Percentiles rank a stretch among this genome's conserved stretches.
Evolutionary conservation across 176 grass and related monocot species (phyloP).

Genomic region (Carex scoparia): DNA sequence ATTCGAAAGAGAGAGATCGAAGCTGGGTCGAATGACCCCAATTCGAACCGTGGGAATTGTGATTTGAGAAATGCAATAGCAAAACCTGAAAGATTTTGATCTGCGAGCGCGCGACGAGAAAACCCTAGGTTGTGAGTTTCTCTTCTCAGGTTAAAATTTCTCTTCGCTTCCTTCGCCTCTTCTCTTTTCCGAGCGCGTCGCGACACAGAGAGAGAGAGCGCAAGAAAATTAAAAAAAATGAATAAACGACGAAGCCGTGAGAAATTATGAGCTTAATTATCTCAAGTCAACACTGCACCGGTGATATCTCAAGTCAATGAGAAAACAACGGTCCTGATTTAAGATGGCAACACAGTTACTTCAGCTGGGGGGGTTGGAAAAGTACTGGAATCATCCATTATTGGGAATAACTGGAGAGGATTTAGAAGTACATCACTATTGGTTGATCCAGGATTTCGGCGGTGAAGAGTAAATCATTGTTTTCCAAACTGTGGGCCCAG

Average conservation of each 20-base stretch:
- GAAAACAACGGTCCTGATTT: neutral
- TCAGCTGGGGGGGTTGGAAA: neutral
- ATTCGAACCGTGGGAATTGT: neutral
- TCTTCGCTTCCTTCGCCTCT: neutral
- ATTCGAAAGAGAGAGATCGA: conserved; percentile 33
- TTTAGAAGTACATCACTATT: neutral
- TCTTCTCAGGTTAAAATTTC: neutral
- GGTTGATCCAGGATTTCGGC: conserved; percentile 9
- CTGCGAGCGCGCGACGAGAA: conserved; percentile 21
- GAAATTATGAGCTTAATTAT: conserved; percentile 3
- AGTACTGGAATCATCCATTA: neutral
- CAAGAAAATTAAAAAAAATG: neutral
- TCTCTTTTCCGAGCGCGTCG: conserved; percentile 25
- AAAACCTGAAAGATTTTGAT: conserved; percentile 15
- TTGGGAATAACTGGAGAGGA: neutral
- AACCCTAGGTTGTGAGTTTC: conserved; percentile 15
- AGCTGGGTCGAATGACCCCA: conserved; percentile 13
- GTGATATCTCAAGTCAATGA: neutral
- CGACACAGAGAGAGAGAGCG: conserved; percentile 15
- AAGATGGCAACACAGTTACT: neutral
- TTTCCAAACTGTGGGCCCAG: neutral
- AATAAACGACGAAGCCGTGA: conserved; percentile 19
- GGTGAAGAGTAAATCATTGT: neutral
- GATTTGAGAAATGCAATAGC: conserved; percentile 13
- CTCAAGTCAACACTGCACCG: conserved; percentile 4